Conservation (phyloP, 2,329 filamentous ascomycete genomes). For the Aspergillus clavatus region DNA sequence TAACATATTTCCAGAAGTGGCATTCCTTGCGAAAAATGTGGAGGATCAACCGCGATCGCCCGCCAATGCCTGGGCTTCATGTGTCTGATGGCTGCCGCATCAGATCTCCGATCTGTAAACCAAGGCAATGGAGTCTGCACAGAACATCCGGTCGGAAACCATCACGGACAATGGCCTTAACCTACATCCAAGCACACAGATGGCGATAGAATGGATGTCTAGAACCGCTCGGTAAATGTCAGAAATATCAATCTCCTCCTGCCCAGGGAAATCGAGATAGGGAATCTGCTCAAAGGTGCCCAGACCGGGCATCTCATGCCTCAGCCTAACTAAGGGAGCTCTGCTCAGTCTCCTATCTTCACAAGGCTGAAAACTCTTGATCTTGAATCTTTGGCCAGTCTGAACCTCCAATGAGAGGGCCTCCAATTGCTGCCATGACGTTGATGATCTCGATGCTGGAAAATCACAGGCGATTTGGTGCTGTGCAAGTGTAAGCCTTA, state of each 20-base stretch:
- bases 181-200: background rate
- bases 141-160: background rate
- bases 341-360: too few species aligned
- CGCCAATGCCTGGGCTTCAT: background rate
- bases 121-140: background rate
- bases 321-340: background rate
- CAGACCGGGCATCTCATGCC: too few species aligned
- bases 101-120: background rate
- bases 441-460: background rate
- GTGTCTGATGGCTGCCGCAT: background rate
- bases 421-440: too few species aligned
- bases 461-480: background rate
- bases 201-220: background rate
- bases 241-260: background rate
- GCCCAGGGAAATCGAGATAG: background rate
- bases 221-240: background rate
- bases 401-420: background rate
- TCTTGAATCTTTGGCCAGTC: background rate
- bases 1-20: background rate
- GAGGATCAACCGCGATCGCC: background rate
- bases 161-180: background rate
- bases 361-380: background rate
- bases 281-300: too few species aligned
- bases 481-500: too few species aligned
- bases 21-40: background rate